A percentile compares a stretch with the other conserved stretches of the same genome.
Evolutionary conservation across 1,139 yeast species (phyloP).

Genomic region (Yamadazyma dushanensis): DNA sequence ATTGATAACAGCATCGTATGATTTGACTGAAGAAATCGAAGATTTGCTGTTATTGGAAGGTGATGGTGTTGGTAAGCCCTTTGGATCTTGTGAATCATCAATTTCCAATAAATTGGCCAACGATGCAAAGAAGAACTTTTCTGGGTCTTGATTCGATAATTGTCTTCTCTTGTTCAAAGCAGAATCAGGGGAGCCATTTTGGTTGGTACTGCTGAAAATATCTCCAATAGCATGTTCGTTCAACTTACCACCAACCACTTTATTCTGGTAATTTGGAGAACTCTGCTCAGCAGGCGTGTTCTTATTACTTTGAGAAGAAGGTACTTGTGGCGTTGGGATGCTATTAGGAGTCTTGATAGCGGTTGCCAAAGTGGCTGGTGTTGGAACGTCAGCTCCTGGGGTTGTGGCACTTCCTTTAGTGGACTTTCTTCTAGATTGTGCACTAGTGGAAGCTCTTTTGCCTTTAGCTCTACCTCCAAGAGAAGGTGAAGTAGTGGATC

Average conservation of each 20-base stretch:
- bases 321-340: conserved; percentile 45
- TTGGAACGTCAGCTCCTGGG: conserved; percentile 33
- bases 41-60: conserved; percentile 14
- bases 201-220: conserved; percentile 20
- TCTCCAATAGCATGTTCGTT: conserved; percentile 26
- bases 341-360: conserved; percentile 48
- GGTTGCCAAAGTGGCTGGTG: conserved; percentile 43
- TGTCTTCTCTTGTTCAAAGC: conserved; percentile 47
- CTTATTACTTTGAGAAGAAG: conserved; percentile 35
- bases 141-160: conserved; percentile 47
- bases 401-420: conserved; percentile 34
- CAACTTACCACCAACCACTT: conserved; percentile 15
- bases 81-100: conserved; percentile 28
- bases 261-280: conserved; percentile 32
- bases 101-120: conserved; percentile 54
- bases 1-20: conserved; percentile 17
- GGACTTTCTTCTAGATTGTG: conserved; percentile 25
- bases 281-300: conserved; percentile 41
- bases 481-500: conserved; percentile 14
- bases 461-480: conserved; percentile 17
- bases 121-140: conserved; percentile 51
- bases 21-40: conserved; percentile 17
- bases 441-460: conserved; percentile 20
- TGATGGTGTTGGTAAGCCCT: conserved; percentile 35
- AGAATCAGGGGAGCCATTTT: conserved; percentile 22